These are phyloP conservation scores for Globisporangium megalacanthum DNA, from an alignment of 352 stramenopile species.

Conservation along the genomic window DNA sequence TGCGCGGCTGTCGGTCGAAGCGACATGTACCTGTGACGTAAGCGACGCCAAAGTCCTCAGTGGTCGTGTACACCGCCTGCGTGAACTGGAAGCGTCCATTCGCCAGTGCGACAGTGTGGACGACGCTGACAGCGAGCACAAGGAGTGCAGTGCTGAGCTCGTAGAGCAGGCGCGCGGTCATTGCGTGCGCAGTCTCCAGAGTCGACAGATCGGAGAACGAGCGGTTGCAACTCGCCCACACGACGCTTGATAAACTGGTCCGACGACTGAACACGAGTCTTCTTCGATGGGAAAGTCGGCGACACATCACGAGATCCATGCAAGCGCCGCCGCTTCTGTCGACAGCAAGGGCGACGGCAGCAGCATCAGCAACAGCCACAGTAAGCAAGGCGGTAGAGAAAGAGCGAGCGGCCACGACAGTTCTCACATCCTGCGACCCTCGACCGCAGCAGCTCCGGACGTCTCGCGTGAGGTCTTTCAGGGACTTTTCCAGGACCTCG, in stretches of 20 bases:
- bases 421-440: background rate
- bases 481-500: slow-evolving; percentile 60
- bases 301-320: no score
- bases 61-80: slow-evolving; percentile 46
- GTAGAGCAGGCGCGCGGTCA: background rate
- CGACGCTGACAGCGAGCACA: background rate
- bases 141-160: background rate
- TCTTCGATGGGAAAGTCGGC: no score
- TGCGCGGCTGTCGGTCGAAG: background rate
- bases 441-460: background rate
- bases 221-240: background rate
- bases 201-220: background rate
- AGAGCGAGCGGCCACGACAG: background rate
- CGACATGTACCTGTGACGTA: slow-evolving; percentile 32
- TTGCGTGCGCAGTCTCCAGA: background rate
- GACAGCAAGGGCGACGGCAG: background rate
- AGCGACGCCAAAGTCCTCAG: slow-evolving; percentile 59
- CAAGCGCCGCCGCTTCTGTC: background rate
- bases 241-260: background rate
- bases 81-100: slow-evolving; percentile 57
- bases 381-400: no score
- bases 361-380: background rate
- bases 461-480: slow-evolving; percentile 61
- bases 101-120: slow-evolving; percentile 2
- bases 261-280: no score